Evolutionary conservation across 805 yeast genomes (phyloP), one percentile per base, ranked within the genome.

Genomic region (Kazachstania martiniae): DNA sequence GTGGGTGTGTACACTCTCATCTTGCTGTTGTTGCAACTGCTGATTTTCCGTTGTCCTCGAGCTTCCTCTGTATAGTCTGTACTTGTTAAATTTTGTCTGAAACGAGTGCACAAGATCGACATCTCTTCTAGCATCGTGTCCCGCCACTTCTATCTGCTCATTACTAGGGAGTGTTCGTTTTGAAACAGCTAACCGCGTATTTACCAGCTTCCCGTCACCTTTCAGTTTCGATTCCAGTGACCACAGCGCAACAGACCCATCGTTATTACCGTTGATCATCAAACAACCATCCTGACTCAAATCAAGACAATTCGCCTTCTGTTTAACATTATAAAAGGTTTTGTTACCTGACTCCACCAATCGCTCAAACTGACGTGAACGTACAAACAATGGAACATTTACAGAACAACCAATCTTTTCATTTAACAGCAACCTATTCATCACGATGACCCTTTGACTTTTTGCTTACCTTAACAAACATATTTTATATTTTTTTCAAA

Each of bases 1-100:
- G 49, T 87, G 96, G 0, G 32, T 16, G 13, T 10, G 17, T 8
- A 10, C 21, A 8, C 8, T 9, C 6, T 6, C 12, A 18, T 4
- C 8, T n/a, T 12, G 27, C 21, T n/a, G 27, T 14, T 10, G 14
- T 5, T 8, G 4, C 2, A 13, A 4, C 8, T 15, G 4, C 25
- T 24, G 12, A 28, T 3, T 12, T 2, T 8, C 5, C 15, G 10
- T 12, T 9, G 3, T 15, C 8, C 13, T 31, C 2, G 25, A 13
- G 5, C 28, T 3, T 12, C 12, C 37, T 12, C 48, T 38, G 30
- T 48, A 48, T 33, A 45, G 34, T 30, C 40, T 36, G 31, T 33
- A 49, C 32, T 42, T 46, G 29, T 43, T 48, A 10, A 32, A 34
- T 23, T 32, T 42, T 2, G 52, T 39, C 28, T 47, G 43, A 25